Percentiles rank a stretch among this genome's conserved stretches.
Evolutionary conservation across 2,329 filamentous ascomycete species (phyloP).

Genomic region (Huntiella savannae): DNA sequence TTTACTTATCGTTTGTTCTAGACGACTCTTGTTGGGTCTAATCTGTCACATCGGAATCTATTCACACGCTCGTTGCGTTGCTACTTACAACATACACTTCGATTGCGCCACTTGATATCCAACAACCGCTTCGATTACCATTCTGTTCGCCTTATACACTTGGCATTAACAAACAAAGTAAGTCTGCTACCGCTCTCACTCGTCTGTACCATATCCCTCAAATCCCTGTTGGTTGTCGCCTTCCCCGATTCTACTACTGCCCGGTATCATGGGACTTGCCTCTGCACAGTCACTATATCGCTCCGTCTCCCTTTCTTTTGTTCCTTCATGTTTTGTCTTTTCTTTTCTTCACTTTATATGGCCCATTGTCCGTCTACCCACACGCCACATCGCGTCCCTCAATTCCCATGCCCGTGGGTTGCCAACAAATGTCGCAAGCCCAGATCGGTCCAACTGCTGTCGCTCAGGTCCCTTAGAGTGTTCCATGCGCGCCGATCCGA

Average conservation of each 20-base stretch:
- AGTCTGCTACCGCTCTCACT: constrained; percentile 9
- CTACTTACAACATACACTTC: neutral
- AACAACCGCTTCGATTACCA: neutral
- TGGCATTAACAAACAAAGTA: constrained; percentile 12
- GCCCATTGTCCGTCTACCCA: neutral
- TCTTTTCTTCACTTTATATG: neutral
- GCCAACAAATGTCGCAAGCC: too few relatives aligned
- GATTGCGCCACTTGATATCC: neutral
- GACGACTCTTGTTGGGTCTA: too few relatives aligned
- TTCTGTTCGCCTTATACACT: constrained; percentile 4
- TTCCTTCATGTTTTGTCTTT: neutral
- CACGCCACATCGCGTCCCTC: too few relatives aligned
- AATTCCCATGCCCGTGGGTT: too few relatives aligned
- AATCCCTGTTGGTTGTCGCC: constrained; percentile 4
- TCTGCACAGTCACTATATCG: neutral
- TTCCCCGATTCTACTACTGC: constrained; percentile 7
- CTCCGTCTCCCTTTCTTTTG: neutral
- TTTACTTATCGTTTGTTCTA: too few relatives aligned
- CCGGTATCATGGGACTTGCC: neutral
- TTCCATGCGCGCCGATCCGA: too few relatives aligned
- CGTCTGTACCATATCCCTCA: constrained; percentile 3
- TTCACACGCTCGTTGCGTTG: too few relatives aligned
- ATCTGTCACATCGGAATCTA: too few relatives aligned
- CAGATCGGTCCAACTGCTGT: too few relatives aligned
- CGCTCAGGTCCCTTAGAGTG: too few relatives aligned